Evolutionary conservation across 306 rosid species (phyloP).

Genomic region (Malus asiatica): DNA sequence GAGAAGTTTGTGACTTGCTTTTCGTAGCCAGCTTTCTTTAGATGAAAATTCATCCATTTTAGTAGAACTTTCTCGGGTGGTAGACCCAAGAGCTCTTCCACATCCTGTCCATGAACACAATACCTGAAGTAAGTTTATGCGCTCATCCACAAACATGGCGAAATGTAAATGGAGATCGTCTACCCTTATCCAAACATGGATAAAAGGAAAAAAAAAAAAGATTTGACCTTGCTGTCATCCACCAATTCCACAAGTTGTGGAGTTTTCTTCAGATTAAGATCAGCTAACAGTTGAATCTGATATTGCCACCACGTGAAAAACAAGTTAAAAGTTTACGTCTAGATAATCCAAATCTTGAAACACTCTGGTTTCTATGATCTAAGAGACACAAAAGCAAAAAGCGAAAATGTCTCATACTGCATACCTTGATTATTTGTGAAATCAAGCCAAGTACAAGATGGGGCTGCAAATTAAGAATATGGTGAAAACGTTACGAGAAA

Average conservation of each 20-base stretch:
- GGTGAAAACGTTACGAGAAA: constrained; percentile 8
- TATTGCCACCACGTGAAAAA: constrained; percentile 28
- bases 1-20: constrained; percentile 96
- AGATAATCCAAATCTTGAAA: neutral
- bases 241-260: constrained; percentile 96
- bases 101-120: constrained; percentile 56
- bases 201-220: constrained; percentile 1
- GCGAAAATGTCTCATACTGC: constrained; percentile 1
- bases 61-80: constrained; percentile 89
- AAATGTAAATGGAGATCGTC: constrained; percentile 8
- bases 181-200: constrained; percentile 3
- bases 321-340: constrained; percentile 7
- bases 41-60: constrained; percentile 99
- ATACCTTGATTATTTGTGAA: constrained; percentile 94
- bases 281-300: constrained; percentile 93
- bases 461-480: constrained; percentile 53
- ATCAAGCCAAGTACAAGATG: constrained; percentile 88
- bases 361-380: constrained; percentile 3
- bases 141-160: neutral
- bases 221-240: constrained; percentile 79
- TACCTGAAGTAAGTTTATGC: constrained; percentile 3
- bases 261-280: constrained; percentile 95
- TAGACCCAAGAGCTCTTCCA: constrained; percentile 91
- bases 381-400: constrained; percentile 1
- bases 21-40: constrained; percentile 89